Percentiles rank a stretch among this genome's conserved stretches.
Conservation (phyloP, 2,329 filamentous ascomycete species). For the Colletotrichum lini region DNA sequence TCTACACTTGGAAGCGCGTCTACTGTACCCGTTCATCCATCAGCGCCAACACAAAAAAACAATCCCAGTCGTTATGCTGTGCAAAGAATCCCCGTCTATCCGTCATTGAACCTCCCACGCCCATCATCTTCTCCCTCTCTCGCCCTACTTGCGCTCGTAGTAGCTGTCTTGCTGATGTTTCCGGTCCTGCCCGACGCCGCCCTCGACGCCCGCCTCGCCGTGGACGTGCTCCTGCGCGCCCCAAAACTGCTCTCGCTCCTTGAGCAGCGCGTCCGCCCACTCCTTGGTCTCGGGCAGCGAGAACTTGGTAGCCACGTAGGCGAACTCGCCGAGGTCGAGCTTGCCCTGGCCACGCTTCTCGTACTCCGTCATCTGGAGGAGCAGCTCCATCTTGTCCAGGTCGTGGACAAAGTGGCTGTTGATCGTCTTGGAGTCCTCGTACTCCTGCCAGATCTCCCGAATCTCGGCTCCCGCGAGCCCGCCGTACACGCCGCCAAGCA, state of each 20-base stretch:
- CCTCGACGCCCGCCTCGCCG: conserved; percentile 59
- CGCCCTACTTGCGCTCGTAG: conserved; percentile 52
- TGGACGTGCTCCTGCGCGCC: conserved; percentile 62
- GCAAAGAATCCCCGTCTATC: not conserved
- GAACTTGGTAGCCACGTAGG: conserved; percentile 81
- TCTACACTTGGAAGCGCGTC: not conserved
- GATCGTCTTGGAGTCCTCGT: conserved; percentile 87
- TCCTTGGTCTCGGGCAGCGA: conserved; percentile 81
- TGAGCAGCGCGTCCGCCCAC: conserved; percentile 84
- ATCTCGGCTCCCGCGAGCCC: conserved; percentile 79
- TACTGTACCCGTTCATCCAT: not conserved
- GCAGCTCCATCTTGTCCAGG: conserved; percentile 95
- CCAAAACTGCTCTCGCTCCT: conserved; percentile 84
- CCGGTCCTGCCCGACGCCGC: conserved; percentile 55
- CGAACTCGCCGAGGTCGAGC: conserved; percentile 89
- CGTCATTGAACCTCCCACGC: not conserved
- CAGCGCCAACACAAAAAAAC: not conserved
- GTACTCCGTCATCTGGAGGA: conserved; percentile 97
- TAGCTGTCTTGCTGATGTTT: conserved; percentile 64
- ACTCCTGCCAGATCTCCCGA: conserved; percentile 90
- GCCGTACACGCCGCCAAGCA: conserved; percentile 83
- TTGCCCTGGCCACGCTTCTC: conserved; percentile 78
- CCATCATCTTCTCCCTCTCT: not conserved
- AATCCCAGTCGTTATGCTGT: not conserved
- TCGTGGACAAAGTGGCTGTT: conserved; percentile 96